Evolutionary conservation across 805 yeast genomes (phyloP), one percentile per base, ranked within the genome.

Genomic region (Barnettozyma botsteinii): DNA sequence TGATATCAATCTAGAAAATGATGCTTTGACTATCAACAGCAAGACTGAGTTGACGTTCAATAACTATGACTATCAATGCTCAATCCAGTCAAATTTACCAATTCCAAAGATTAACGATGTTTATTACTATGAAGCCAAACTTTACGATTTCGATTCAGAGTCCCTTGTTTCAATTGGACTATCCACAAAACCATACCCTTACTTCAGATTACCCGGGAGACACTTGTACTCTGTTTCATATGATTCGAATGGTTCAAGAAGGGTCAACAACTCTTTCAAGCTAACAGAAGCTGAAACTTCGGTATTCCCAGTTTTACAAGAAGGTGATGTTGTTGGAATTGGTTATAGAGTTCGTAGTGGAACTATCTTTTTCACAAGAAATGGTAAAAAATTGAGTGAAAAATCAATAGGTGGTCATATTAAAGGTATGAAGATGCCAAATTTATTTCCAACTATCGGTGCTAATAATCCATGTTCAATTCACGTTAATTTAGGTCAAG

Each of bases 311-410:
- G 50, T 60, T 19, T 61, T 81, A 34, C 72, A 76, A 26, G 79
- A 83, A 48, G 97, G 97, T 23, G 98, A 93, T 60, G 94, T 93
- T 24, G 72, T 93, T 12, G 98, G 98, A 2, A 76, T 91, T 22
- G 98, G 98, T 0, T 84, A 86, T 56, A 72, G 91, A 44, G 78
- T 85, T 3, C 69, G 87, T 33, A 70, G 85, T 14, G 95, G 97
- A 2, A 80, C 95, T 0, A 73, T 93, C 0, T 93, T 93, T 54
- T 93, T 89, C 69, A 93, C 98, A 0, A 73, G 96, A 49, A 93
- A 93, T 53, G 98, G 98, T 22, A 87, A 87, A 57, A 87, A 86
- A 56, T 65, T 93, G 20, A 75, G 76, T 28, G 97, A 89, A 56
- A 81, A 85, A 38, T 79, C 79, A 37, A 70, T 87, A 26, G 93